Conservation (phyloP, 305 asterid genomes). For the Solanum hybrid region DNA sequence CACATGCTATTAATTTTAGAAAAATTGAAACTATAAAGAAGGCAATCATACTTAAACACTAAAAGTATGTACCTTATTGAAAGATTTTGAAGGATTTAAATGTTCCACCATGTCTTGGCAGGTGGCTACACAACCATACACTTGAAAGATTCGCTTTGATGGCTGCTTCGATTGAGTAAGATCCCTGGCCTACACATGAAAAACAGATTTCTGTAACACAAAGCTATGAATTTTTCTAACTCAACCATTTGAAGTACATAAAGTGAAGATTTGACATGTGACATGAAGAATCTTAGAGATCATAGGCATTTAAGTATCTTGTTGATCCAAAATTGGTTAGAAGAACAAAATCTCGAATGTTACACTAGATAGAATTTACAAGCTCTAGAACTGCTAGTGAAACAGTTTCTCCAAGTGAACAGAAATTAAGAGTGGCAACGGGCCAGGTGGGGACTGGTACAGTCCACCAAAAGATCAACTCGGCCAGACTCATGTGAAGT, state of each 20-base stretch:
- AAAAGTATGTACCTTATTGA: conserved; percentile 53
- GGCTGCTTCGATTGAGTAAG: conserved; percentile 26
- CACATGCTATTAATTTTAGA: neutral
- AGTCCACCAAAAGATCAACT: neutral
- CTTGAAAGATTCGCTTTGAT: conserved; percentile 63
- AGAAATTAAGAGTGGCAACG: neutral
- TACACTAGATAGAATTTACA: neutral
- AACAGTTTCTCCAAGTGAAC: neutral
- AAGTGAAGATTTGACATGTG: neutral
- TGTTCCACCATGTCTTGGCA: conserved; percentile 75
- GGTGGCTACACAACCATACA: conserved; percentile 78
- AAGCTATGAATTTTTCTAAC: neutral
- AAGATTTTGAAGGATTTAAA: conserved; percentile 45
- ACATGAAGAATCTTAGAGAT: neutral
- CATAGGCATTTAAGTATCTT: neutral
- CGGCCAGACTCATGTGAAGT: neutral
- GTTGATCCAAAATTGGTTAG: neutral
- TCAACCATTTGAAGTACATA: neutral
- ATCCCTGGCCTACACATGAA: conserved; percentile 40
- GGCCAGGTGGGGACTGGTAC: neutral
- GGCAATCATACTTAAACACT: neutral
- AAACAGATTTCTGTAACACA: conserved; percentile 4
- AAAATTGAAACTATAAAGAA: neutral
- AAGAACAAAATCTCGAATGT: neutral
- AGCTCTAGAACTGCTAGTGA: neutral